Base-by-base conservation (phyloP, 345 rosid genomes). In the Excoecaria cochinchinensis region DNA sequence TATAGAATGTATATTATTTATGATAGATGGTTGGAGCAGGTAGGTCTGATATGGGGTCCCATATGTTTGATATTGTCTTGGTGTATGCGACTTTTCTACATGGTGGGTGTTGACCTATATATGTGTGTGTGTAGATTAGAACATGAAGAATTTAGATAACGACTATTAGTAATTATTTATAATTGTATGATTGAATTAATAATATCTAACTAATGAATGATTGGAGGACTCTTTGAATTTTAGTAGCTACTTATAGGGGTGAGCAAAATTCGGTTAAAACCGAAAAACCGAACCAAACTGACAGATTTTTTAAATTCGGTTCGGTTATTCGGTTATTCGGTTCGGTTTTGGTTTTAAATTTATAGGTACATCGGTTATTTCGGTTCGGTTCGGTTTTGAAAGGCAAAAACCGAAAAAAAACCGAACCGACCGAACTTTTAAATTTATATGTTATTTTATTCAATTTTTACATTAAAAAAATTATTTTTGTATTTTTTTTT, bases 21-120 rank as follows among this genome's bases (percentile, higher is more conserved):
- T 3, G 24, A 39, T 14, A 13, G 40, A 31, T 17, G 19, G 40
- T 0, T 13, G 24, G 67, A 22, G 36, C 46, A 22, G 60, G 22
- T 31, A 31, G 56, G 24, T 63, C 56, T 53, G 40, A n/a, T 48
- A 8, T 8, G 3, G 72, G 86, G 80, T 7, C 83, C 86, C 73
- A 70, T 7, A 3, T 75, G 76, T 51, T 58, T 9, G 69, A 39
- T 74, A 51, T 47, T 77, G 78, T 71, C 73, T 76, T 42, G 62
- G 50, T 42, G 36, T 70, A n/a, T 3, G 55, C 50, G 71, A 61
- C 58, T 59, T 68, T 76, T 80, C 22, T 74, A 82, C 42, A 61
- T 72, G 86, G 83, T 77, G 70, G 77, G 81, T 85, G 77, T 82
- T 85, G 88, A 85, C 88, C 74, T 65, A 48, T 13, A 15, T 48